phyloP scores from a whole-genome alignment of 1,284 basidiomycete species.

The Tylopilus orsonianus region DNA sequence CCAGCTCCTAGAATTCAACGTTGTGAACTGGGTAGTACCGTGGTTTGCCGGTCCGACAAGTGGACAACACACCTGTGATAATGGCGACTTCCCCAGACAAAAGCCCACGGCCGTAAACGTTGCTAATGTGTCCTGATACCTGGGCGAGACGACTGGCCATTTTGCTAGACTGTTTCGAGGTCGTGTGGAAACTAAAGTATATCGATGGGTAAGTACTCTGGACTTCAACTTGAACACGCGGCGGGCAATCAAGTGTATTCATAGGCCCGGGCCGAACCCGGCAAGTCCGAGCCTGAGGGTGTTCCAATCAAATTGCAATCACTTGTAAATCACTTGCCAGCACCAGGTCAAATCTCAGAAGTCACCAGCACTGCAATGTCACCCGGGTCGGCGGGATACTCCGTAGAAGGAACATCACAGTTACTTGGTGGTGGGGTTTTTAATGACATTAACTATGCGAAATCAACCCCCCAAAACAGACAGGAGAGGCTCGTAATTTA shows the following conservation, averaged over 20 bases:
- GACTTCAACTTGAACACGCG: neutral
- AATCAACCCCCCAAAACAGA: no score
- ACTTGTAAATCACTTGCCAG: neutral
- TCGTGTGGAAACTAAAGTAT: neutral
- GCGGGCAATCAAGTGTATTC: neutral
- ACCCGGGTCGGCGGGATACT: neutral
- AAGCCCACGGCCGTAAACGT: conserved; percentile 60
- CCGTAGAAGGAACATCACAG: no score
- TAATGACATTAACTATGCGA: no score
- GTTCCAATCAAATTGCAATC: no score
- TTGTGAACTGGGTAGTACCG: neutral
- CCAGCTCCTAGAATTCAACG: conserved; percentile 55
- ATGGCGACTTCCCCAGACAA: conserved; percentile 80
- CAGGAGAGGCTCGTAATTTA: neutral
- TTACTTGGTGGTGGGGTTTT: no score
- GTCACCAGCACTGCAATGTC: neutral
- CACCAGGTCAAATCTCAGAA: no score
- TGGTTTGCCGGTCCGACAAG: neutral
- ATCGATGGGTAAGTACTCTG: neutral
- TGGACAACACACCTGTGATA: conserved; percentile 62
- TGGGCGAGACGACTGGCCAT: conserved; percentile 72
- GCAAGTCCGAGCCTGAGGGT: no score
- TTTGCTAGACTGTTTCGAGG: conserved; percentile 1
- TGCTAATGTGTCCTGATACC: conserved; percentile 67
- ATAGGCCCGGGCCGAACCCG: neutral